Evolutionary conservation across 2,329 filamentous ascomycete genomes (phyloP).

Genomic region (Fusarium goolgardi): DNA sequence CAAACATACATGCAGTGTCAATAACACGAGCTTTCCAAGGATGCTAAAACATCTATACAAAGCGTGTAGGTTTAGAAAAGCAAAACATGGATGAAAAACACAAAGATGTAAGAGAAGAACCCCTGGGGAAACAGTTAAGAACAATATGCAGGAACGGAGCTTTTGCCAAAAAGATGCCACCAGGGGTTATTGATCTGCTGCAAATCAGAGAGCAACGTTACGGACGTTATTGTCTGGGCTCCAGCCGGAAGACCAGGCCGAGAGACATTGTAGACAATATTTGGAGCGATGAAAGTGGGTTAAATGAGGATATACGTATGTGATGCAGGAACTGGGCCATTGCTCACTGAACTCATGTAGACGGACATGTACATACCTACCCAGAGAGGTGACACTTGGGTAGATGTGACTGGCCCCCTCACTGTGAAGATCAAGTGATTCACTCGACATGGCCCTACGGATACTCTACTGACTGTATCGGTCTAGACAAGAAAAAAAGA

Average conservation of each 20-base stretch:
- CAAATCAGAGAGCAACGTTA: slow-evolving; percentile 14
- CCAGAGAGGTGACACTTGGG: not conserved
- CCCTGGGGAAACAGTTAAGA: not conserved
- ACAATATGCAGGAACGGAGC: slow-evolving; percentile 1
- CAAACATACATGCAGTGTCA: no score
- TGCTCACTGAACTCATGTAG: not conserved
- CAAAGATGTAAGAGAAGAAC: not conserved
- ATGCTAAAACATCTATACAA: not conserved
- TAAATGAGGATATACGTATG: not conserved
- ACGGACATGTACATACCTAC: no score
- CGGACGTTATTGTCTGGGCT: slow-evolving; percentile 11
- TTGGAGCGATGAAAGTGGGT: slow-evolving; percentile 8
- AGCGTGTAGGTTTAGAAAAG: not conserved
- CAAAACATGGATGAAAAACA: no score
- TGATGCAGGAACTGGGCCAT: slow-evolving; percentile 8
- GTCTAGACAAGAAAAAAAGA: not conserved
- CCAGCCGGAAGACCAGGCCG: slow-evolving; percentile 17
- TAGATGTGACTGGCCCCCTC: not conserved
- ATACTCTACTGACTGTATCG: not conserved
- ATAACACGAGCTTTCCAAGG: not conserved
- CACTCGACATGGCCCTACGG: not conserved
- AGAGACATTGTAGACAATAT: slow-evolving; percentile 7
- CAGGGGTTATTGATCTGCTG: slow-evolving; percentile 11
- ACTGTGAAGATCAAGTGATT: not conserved
- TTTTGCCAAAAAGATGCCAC: not conserved